These are phyloP conservation scores for Eremothecium cymbalariae DNA, from an alignment of 1,139 yeast species.

Conservation along the genomic window DNA sequence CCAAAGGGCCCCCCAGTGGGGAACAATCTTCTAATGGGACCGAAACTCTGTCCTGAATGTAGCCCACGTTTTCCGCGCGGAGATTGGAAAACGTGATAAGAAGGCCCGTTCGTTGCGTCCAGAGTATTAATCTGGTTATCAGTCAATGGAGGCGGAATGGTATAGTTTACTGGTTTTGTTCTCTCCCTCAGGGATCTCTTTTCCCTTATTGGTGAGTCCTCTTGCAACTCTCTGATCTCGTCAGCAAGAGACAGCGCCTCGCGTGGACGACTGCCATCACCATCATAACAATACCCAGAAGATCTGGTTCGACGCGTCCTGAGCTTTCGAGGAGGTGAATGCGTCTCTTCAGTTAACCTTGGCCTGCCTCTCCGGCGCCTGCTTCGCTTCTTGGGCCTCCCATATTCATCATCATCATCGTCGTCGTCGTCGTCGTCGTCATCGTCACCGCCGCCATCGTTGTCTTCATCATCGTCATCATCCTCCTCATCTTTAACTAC, in stretches of 20 bases:
- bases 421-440: slow-evolving; percentile 25
- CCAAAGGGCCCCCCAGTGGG: slow-evolving; percentile 99
- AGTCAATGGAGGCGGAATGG: slow-evolving; percentile 76
- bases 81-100: slow-evolving; percentile 6
- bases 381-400: slow-evolving; percentile 17
- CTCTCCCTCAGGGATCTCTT: slow-evolving; percentile 69
- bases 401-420: slow-evolving; percentile 15
- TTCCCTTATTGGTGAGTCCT: slow-evolving; percentile 34
- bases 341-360: slow-evolving; percentile 6
- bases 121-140: slow-evolving; percentile 38
- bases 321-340: slow-evolving; percentile 10
- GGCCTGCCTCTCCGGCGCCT: slow-evolving; percentile 13
- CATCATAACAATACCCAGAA: slow-evolving; percentile 12
- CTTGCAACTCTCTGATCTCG: slow-evolving; percentile 39
- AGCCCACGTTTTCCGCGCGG: slow-evolving; percentile 33
- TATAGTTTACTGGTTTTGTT: slow-evolving; percentile 63
- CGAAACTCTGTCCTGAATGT: slow-evolving; percentile 22
- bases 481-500: slow-evolving; percentile 27
- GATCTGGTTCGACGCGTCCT: slow-evolving; percentile 14
- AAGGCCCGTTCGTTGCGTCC: slow-evolving; percentile 19
- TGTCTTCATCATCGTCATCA: no score
- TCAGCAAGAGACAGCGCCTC: slow-evolving; percentile 28
- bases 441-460: slow-evolving; percentile 15
- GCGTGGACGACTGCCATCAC: slow-evolving; percentile 10
- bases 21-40: slow-evolving; percentile 54